Evolutionary conservation across 805 yeast species (phyloP), one percentile per base, ranked within the genome.

Genomic region (Maudiozyma pseudohumilis): DNA sequence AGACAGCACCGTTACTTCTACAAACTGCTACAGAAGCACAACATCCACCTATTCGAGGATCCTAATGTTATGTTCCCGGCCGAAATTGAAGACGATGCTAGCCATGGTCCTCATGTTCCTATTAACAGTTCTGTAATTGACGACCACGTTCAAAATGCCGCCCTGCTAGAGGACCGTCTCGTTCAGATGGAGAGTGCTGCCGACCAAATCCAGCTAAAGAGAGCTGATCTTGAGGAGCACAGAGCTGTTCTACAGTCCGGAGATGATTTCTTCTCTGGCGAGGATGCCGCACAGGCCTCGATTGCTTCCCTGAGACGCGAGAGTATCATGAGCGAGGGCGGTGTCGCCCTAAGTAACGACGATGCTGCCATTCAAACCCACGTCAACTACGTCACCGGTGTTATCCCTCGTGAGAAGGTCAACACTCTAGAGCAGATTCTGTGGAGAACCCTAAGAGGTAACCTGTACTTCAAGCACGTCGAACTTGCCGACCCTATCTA

Each of bases 381-480:
- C 33, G 65, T 65, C 26, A 70, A 62, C 36, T 78, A 75, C 48
- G 72, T 80, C 32, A 66, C 83, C 9, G 88, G 87, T 53, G 78
- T 77, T 13, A 75, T 80, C 38, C 64, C 73, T 36, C 70, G 83
- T 49, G 73, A 67, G 13, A 80, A 78, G 49, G 68, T 77, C 26
- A 65, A 60, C 12, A 61, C 73, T n/a, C 64, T 80, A 46, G 81
- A 80, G 52, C 77, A 74, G 53, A 77, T 80, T 40, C 61, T 80
- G 41, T 80, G 87, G 87, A 71, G 88, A 64, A 75, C 72, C 11
- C 66, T 80, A 48, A 71, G 87, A 60, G 87, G 87, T 58, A 80
- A 80, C 50, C 66, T 80, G 49, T 77, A 68, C 52, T 72, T 78
- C 53, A 73, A 73, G 42, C 67, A 75, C 32, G 64, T 70, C 29